These are phyloP conservation scores for Aschersonia sp. DNA, from an alignment of 2,329 filamentous ascomycete genomes.

Conservation along the genomic window DNA sequence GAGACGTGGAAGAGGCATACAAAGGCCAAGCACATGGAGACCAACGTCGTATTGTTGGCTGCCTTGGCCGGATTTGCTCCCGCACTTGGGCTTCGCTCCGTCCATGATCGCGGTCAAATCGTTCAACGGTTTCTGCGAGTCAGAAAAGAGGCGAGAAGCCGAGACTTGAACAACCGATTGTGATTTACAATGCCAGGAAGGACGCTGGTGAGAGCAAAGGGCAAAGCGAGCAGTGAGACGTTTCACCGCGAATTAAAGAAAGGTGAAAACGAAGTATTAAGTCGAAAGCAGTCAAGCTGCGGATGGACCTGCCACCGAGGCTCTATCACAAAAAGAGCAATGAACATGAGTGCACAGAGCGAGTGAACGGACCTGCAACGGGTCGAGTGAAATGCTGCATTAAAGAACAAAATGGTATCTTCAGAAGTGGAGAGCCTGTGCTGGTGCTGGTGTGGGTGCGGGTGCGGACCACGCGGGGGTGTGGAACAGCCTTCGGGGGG, in stretches of 20 bases:
- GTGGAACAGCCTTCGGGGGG: no score
- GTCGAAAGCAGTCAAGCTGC: background rate
- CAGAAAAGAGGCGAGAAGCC: background rate
- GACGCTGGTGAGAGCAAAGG: no score
- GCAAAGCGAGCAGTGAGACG: no score
- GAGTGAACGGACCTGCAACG: background rate
- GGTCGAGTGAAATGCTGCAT: background rate
- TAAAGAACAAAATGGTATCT: background rate
- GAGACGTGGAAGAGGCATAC: conserved; percentile 7
- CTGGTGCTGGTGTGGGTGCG: no score
- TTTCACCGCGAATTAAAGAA: no score
- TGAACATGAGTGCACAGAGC: background rate
- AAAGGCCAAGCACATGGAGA: conserved; percentile 15
- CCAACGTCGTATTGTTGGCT: conserved; percentile 12
- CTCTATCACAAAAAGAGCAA: background rate
- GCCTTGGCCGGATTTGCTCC: conserved; percentile 2
- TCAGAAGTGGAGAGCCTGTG: background rate
- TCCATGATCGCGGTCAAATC: background rate
- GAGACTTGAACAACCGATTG: background rate
- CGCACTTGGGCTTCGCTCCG: conserved; percentile 14
- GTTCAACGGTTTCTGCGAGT: background rate
- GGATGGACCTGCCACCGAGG: background rate
- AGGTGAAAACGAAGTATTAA: background rate
- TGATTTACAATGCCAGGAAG: background rate
- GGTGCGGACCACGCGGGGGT: no score